These are phyloP conservation scores for Betula pendula DNA, from an alignment of 306 rosid genomes.

Conservation along the genomic window DNA sequence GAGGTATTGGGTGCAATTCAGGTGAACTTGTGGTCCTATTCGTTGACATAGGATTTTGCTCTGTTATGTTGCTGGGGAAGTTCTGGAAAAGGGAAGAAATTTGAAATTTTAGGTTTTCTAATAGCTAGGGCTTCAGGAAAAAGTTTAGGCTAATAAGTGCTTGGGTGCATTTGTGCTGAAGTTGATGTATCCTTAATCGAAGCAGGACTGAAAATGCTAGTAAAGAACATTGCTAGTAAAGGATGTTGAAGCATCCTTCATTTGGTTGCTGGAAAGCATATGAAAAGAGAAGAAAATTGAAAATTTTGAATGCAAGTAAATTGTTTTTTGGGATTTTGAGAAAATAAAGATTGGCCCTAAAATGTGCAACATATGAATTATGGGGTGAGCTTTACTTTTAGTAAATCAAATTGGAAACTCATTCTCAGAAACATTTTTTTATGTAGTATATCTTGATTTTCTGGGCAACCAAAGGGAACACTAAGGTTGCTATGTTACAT, in stretches of 20 bases:
- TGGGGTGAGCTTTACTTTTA: background rate
- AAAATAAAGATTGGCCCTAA: background rate
- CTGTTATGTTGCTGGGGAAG: background rate
- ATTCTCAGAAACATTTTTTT: background rate
- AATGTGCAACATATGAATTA: background rate
- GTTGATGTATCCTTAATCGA: background rate
- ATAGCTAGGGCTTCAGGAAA: background rate
- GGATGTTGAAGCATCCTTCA: background rate
- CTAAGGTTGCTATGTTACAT: background rate
- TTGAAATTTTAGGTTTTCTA: background rate
- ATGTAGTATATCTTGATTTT: background rate
- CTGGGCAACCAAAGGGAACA: background rate
- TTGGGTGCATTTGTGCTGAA: background rate
- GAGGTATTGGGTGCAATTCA: background rate
- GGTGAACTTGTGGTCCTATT: background rate
- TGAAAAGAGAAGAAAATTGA: background rate
- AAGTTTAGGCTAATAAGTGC: background rate
- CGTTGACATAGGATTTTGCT: background rate
- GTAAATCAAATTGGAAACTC: background rate
- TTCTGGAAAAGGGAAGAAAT: background rate
- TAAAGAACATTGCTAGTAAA: background rate
- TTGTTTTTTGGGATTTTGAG: background rate
- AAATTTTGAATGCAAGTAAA: background rate
- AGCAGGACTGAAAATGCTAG: background rate
- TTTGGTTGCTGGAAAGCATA: background rate